Conservation (phyloP, 371 early-diverging fungal species). For the Fennellomyces sp. region DNA sequence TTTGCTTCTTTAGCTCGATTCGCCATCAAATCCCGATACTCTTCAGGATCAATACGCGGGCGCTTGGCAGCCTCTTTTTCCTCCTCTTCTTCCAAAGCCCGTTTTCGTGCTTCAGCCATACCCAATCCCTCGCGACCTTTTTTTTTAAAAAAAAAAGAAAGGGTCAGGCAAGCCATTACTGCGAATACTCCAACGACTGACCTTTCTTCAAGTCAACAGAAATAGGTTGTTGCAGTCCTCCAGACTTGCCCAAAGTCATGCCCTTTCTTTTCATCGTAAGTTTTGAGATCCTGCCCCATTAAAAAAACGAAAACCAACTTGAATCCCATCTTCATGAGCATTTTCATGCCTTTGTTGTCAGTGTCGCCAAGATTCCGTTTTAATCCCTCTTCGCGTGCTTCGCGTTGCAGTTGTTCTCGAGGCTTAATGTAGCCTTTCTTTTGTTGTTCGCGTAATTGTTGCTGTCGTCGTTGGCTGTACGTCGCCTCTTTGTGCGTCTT, state of each 20-base stretch:
- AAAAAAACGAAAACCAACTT: slow-evolving; percentile 45
- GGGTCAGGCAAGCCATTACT: no score
- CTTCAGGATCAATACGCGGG: slow-evolving; percentile 39
- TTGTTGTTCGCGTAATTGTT: slow-evolving; percentile 49
- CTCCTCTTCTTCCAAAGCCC: slow-evolving; percentile 50
- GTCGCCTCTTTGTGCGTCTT: slow-evolving; percentile 29
- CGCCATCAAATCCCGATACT: slow-evolving; percentile 39
- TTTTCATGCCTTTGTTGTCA: slow-evolving; percentile 68
- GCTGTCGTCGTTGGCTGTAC: slow-evolving; percentile 50
- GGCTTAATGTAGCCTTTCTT: slow-evolving; percentile 49
- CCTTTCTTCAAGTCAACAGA: slow-evolving; percentile 50
- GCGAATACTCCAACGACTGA: background rate
- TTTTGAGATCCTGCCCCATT: background rate
- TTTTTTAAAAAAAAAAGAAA: no score
- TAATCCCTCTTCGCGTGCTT: slow-evolving; percentile 60
- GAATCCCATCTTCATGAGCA: slow-evolving; percentile 76
- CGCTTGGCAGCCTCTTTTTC: slow-evolving; percentile 27
- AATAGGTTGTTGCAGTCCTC: slow-evolving; percentile 47
- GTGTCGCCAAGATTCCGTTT: slow-evolving; percentile 41
- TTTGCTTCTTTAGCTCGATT: slow-evolving; percentile 32
- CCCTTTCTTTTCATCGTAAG: slow-evolving; percentile 42
- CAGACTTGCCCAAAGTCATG: slow-evolving; percentile 36
- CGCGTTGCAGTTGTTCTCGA: slow-evolving; percentile 43
- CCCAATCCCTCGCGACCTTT: background rate
- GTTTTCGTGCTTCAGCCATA: slow-evolving; percentile 13